A percentile compares a stretch with the other conserved stretches of the same genome.
Conservation (phyloP, 2,329 filamentous ascomycete genomes). For the Fusarium nisikadoi region DNA sequence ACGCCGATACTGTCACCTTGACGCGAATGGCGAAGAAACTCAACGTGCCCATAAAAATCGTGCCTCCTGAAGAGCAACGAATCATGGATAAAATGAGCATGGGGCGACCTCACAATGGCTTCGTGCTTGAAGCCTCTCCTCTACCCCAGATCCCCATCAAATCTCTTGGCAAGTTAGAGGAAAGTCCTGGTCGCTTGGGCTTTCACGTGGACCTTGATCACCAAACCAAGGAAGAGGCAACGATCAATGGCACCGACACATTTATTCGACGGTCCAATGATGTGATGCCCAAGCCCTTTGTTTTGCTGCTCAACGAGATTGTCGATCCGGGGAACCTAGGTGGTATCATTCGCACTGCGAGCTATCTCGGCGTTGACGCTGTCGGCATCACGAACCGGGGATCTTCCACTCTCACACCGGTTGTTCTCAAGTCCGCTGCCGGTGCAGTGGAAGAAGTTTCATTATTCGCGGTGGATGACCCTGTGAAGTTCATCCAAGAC, state of each 20-base stretch:
- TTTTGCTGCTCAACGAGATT: slow-evolving; percentile 80
- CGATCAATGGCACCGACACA: slow-evolving; percentile 74
- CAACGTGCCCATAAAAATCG: slow-evolving; percentile 65
- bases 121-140: slow-evolving; percentile 86
- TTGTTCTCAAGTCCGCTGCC: slow-evolving; percentile 86
- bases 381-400: slow-evolving; percentile 79
- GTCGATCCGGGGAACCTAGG: slow-evolving; percentile 91
- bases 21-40: slow-evolving; percentile 58
- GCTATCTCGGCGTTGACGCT: slow-evolving; percentile 90
- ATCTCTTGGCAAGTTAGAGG: slow-evolving; percentile 62
- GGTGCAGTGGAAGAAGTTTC: slow-evolving; percentile 86
- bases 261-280: slow-evolving; percentile 55
- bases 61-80: slow-evolving; percentile 70
- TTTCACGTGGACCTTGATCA: slow-evolving; percentile 71
- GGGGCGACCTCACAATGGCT: slow-evolving; percentile 88
- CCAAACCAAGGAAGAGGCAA: slow-evolving; percentile 79
- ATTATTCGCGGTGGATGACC: slow-evolving; percentile 75
- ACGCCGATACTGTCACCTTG: slow-evolving; percentile 57
- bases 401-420: slow-evolving; percentile 78
- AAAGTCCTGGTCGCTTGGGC: slow-evolving; percentile 56
- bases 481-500: slow-evolving; percentile 74
- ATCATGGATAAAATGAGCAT: slow-evolving; percentile 86
- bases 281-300: slow-evolving; percentile 68
- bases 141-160: slow-evolving; percentile 77
- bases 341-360: slow-evolving; percentile 86